phyloP scores from a whole-genome alignment of 805 yeast species.

The Debaryomyces tyrocola region DNA sequence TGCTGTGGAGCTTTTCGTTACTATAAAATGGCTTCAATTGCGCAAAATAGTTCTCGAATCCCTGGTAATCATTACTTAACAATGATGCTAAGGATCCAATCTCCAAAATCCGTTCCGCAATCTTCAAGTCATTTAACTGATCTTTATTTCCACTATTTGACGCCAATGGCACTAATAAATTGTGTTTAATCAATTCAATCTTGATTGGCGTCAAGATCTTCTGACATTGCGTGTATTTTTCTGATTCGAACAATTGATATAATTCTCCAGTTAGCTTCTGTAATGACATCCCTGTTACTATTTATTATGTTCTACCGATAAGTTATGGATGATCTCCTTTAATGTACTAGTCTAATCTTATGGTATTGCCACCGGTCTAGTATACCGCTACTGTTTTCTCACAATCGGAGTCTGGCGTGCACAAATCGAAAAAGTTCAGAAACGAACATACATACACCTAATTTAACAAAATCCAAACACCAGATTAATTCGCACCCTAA shows the following conservation, averaged over 20 bases:
- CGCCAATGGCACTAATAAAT: slow-evolving; percentile 66
- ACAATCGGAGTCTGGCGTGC: background rate
- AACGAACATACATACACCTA: background rate
- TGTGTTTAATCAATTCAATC: slow-evolving; percentile 73
- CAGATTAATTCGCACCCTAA: no score
- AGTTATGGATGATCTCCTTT: background rate
- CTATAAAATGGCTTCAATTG: slow-evolving; percentile 80
- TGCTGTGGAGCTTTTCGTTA: slow-evolving; percentile 40
- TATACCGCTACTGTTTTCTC: background rate
- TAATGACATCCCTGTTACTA: slow-evolving; percentile 48
- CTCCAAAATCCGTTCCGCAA: slow-evolving; percentile 81
- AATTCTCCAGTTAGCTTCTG: slow-evolving; percentile 70
- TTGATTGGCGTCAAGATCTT: slow-evolving; percentile 69
- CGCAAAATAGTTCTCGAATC: slow-evolving; percentile 70
- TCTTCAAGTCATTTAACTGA: slow-evolving; percentile 65
- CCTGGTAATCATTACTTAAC: slow-evolving; percentile 56
- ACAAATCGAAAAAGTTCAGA: background rate
- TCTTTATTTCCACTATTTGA: slow-evolving; percentile 33
- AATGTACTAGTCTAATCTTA: no score
- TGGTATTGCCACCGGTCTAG: background rate
- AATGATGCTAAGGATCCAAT: slow-evolving; percentile 83
- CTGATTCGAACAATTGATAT: slow-evolving; percentile 59
- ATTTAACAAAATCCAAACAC: no score
- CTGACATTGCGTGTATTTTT: slow-evolving; percentile 62
- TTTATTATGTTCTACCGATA: background rate